Percentiles rank a stretch among this genome's conserved stretches.
phyloP scores from a whole-genome alignment of 208 protist genomes.

The Entamoeba histolytica region DNA sequence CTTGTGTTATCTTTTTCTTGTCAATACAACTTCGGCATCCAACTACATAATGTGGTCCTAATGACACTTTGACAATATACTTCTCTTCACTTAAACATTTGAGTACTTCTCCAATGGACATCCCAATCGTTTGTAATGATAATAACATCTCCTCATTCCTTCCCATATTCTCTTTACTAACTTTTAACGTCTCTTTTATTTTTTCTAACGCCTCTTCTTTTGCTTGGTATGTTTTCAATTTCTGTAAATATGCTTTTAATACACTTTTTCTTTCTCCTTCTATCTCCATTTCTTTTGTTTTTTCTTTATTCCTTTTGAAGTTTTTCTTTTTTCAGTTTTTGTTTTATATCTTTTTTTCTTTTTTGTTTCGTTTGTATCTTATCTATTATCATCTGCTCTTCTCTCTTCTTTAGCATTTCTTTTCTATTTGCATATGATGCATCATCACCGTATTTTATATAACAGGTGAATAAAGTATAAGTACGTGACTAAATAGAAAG shows the following conservation, averaged over 20 bases:
- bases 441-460: too few species aligned
- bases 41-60: conserved; percentile 13
- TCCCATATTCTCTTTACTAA: conserved; percentile 2
- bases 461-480: too few species aligned
- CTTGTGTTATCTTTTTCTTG: neutral
- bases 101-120: conserved; percentile 6
- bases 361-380: too few species aligned
- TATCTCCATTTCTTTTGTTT: conserved; percentile 80
- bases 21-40: neutral
- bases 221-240: neutral
- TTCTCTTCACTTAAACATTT: neutral
- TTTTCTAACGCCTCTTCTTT: neutral
- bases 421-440: too few species aligned
- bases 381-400: too few species aligned
- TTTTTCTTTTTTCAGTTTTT: too few species aligned
- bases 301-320: too few species aligned
- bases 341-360: too few species aligned
- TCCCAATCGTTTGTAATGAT: neutral
- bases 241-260: too few species aligned
- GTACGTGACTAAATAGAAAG: too few species aligned
- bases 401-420: too few species aligned
- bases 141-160: neutral
- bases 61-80: neutral
- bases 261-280: too few species aligned
- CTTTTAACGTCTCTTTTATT: neutral